A percentile compares a stretch with the other conserved stretches of the same genome.
phyloP scores from a whole-genome alignment of 208 protist species.

The Ichthyophonus hoferi region DNA sequence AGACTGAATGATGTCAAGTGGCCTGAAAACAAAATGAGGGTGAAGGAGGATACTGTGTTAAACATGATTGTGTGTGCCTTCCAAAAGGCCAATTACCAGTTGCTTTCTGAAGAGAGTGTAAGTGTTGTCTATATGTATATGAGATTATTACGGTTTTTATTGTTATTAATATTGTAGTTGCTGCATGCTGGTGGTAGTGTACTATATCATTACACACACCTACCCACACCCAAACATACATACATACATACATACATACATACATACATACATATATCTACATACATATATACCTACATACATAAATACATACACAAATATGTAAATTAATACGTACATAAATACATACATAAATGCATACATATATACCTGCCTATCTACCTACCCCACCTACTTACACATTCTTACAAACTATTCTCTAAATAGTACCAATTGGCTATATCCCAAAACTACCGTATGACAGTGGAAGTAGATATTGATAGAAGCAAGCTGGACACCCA shows the following conservation, averaged over 20 bases:
- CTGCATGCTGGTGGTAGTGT: too few species aligned
- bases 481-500: background rate
- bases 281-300: background rate
- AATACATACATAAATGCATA: too few species aligned
- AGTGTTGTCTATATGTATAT: too few species aligned
- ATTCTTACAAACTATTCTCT: too few species aligned
- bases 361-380: too few species aligned
- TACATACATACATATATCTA: background rate
- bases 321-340: too few species aligned
- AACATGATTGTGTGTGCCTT: background rate
- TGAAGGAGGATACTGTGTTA: background rate
- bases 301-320: background rate
- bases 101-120: background rate
- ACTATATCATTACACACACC: background rate
- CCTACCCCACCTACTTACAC: too few species aligned
- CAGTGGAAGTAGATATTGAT: background rate
- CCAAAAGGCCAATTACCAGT: background rate
- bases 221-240: background rate
- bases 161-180: too few species aligned
- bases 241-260: background rate
- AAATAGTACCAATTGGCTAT: background rate
- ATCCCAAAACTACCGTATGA: background rate
- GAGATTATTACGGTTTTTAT: too few species aligned
- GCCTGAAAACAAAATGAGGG: background rate
- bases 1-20: background rate